Evolutionary conservation across 164 flowering plant genomes (phyloP), one percentile per base, ranked within the genome.

Genomic region (Platanus orientalis): DNA sequence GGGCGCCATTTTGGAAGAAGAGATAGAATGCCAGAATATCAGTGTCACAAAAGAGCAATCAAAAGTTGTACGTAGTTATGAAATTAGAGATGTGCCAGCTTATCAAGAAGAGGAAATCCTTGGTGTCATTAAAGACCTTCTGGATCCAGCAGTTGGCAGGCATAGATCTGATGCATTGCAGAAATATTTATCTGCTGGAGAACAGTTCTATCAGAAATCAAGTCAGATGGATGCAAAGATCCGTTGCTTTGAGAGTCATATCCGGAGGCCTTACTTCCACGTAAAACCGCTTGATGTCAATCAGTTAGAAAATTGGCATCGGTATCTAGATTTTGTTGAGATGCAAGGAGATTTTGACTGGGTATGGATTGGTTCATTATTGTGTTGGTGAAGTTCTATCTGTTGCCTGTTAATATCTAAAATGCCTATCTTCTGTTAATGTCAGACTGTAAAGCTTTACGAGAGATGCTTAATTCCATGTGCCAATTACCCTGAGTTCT

Each of bases 381-480:
- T 29, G 29, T 76, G 42, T 27, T 39, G 24, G 47, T 60, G 26
- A 39, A 34, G 5, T 56, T 66, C 16, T 53, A 4, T 12, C 30
- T 58, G 48, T 61, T 57, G 44, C 25, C 7, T 54, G 55, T 61
- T 54, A 23, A 20, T 57, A 29, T 69, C 67, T 76, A 61, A 72
- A 72, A 39, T 40, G 16, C 11, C 0, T 70, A 30, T 57, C 27
- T 28, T 68, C n/a, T 48, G 6, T 58, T 45, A 62, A 69, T 72
- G 66, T 54, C 73, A 93, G 98, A 80, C 83, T 51, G 86, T 94
- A 60, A 89, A 86, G 73, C 83, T 91, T 58, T 86, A 89, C 68
- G 98, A 91, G 74, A 86, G 96, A 76, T 89, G 98, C 81, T 78
- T 94, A 70, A 89, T 91, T 68, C 79, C 96, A 6, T 92, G 97